These are phyloP conservation scores for Nannizziopsis barbatae DNA, from an alignment of 2,329 filamentous ascomycete genomes.

Conservation along the genomic window DNA sequence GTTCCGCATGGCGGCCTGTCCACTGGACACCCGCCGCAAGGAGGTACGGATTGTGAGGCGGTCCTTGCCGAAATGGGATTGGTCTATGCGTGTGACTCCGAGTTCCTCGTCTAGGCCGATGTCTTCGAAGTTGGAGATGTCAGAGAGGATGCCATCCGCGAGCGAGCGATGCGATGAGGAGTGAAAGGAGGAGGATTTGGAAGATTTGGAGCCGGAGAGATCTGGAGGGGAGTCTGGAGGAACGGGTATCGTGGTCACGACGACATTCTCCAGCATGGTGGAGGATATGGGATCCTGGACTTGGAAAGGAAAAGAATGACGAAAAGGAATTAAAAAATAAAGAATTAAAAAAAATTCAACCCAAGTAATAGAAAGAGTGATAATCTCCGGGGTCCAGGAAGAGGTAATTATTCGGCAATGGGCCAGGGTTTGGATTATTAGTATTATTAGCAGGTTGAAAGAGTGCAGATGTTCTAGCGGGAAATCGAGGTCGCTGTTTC, in stretches of 20 bases:
- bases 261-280: conserved; percentile 6
- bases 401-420: no score
- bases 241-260: conserved; percentile 34
- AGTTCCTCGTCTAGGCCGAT: conserved; percentile 71
- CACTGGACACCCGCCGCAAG: conserved; percentile 21
- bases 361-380: no score
- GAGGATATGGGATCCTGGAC: not conserved
- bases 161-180: conserved; percentile 66
- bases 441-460: no score
- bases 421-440: no score
- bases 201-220: conserved; percentile 75
- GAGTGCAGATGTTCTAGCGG: no score
- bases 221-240: conserved; percentile 61
- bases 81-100: conserved; percentile 30
- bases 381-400: no score
- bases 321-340: not conserved
- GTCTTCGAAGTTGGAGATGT: conserved; percentile 81
- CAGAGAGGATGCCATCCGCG: conserved; percentile 52
- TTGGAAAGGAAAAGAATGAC: not conserved
- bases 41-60: conserved; percentile 26
- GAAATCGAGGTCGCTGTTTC: not conserved
- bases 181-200: conserved; percentile 78
- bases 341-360: not conserved
- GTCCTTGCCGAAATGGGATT: conserved; percentile 18
- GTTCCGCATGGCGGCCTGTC: conserved; percentile 8